These are phyloP conservation scores for Trichoderma aggressivum DNA, from an alignment of 2,329 filamentous ascomycete species.

Conservation along the genomic window DNA sequence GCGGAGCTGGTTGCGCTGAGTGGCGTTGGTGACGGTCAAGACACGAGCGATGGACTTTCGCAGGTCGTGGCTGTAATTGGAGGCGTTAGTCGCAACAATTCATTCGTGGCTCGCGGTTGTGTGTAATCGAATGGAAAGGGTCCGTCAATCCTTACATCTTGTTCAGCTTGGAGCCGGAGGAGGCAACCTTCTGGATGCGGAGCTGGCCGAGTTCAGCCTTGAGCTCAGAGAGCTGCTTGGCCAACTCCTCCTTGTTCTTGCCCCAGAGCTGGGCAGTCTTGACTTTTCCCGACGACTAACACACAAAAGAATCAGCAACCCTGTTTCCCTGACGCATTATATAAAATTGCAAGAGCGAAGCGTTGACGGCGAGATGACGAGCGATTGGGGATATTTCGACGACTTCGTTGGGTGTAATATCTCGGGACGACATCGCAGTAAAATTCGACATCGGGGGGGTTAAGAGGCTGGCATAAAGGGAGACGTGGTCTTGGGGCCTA, in stretches of 20 bases:
- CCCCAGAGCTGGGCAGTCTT: slow-evolving; percentile 96
- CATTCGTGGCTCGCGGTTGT: neutral
- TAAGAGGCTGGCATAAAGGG: slow-evolving; percentile 17
- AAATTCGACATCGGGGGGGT: slow-evolving; percentile 18
- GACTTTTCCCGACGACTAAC: slow-evolving; percentile 62
- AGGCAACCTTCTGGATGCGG: slow-evolving; percentile 97
- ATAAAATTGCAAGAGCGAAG: neutral
- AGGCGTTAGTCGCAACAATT: slow-evolving; percentile 25
- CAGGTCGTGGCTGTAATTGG: slow-evolving; percentile 76
- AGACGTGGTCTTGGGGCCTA: slow-evolving; percentile 1
- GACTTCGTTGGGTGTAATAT: neutral
- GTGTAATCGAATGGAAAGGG: neutral
- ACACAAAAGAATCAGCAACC: slow-evolving; percentile 9
- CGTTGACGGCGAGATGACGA: slow-evolving; percentile 18
- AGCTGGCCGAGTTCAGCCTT: slow-evolving; percentile 96
- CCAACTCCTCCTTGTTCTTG: slow-evolving; percentile 99
- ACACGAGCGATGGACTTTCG: slow-evolving; percentile 99
- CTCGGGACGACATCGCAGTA: slow-evolving; percentile 17
- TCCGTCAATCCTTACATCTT: slow-evolving; percentile 72
- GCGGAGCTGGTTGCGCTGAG: slow-evolving; percentile 95
- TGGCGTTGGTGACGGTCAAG: slow-evolving; percentile 99
- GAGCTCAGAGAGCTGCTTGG: slow-evolving; percentile 90
- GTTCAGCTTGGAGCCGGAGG: slow-evolving; percentile 91
- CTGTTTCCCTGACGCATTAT: neutral
- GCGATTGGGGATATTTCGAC: neutral